Evolutionary conservation across 2,329 filamentous ascomycete species (phyloP).

Genomic region (Monosporascus sp.): DNA sequence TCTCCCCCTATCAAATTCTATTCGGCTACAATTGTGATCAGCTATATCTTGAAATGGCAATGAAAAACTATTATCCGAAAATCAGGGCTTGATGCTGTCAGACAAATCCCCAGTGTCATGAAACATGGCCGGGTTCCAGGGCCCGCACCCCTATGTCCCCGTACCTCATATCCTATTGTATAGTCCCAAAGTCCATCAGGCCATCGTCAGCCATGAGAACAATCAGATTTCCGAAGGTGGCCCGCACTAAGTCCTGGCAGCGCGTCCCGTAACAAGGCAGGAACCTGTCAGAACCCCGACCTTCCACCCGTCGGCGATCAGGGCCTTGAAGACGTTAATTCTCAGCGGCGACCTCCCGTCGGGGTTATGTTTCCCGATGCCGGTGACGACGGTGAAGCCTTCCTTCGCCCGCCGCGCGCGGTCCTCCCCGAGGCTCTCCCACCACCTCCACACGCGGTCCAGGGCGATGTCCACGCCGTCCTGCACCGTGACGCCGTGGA

Average conservation of each 20-base stretch:
- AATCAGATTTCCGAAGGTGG: slow-evolving; percentile 17
- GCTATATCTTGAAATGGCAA: too few relatives aligned
- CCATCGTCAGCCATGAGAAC: background rate
- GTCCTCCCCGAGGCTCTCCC: slow-evolving; percentile 65
- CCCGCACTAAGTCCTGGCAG: too few relatives aligned
- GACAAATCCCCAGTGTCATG: too few relatives aligned
- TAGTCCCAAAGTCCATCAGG: too few relatives aligned
- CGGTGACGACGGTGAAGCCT: slow-evolving; percentile 74
- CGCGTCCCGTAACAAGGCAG: slow-evolving; percentile 60
- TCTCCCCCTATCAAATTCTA: too few relatives aligned
- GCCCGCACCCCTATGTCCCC: too few relatives aligned
- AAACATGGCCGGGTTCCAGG: too few relatives aligned
- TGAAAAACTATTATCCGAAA: too few relatives aligned
- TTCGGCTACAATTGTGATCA: too few relatives aligned
- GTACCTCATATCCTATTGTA: too few relatives aligned
- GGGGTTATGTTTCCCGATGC: slow-evolving; percentile 71
- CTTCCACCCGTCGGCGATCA: slow-evolving; percentile 79
- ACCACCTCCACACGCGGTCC: slow-evolving; percentile 67
- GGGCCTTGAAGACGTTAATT: slow-evolving; percentile 70
- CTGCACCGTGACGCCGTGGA: slow-evolving; percentile 78
- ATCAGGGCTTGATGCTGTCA: too few relatives aligned
- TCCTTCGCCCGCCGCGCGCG: slow-evolving; percentile 45
- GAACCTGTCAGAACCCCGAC: slow-evolving; percentile 67
- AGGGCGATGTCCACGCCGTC: slow-evolving; percentile 77
- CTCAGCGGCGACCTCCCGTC: slow-evolving; percentile 73